These are phyloP conservation scores for Combretum micranthum DNA, from an alignment of 345 rosid genomes.

Conservation along the genomic window DNA sequence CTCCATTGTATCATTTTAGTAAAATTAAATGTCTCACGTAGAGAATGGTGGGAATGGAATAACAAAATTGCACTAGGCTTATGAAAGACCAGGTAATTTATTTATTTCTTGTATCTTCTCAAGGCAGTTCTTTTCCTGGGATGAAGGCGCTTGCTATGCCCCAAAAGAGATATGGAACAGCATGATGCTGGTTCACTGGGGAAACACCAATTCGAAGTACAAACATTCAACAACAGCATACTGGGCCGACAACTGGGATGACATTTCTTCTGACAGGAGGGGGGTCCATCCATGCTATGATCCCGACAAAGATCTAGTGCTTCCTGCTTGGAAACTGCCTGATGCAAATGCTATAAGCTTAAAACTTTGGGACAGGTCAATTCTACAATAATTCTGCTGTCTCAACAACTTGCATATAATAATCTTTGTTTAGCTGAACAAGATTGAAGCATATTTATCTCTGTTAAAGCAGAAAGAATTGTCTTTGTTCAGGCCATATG, in stretches of 20 bases:
- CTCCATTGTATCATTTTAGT: too few relatives aligned
- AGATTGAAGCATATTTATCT: not conserved
- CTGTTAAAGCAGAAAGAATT: conserved; percentile 2
- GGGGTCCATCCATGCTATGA: conserved; percentile 96
- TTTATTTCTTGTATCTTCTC: conserved; percentile 23
- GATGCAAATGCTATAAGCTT: conserved; percentile 45
- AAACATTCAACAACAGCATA: conserved; percentile 93
- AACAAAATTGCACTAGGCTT: not conserved
- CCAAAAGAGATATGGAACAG: conserved; percentile 99
- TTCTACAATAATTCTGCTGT: conserved; percentile 6
- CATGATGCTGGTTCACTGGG: conserved; percentile 99
- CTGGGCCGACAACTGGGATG: conserved; percentile 82
- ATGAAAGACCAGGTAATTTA: not conserved
- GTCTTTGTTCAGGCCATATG: conserved; percentile 51
- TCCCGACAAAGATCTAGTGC: conserved; percentile 87
- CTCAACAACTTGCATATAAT: not conserved
- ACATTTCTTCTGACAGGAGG: conserved; percentile 57
- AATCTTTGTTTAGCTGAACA: not conserved
- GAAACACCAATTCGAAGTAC: conserved; percentile 92
- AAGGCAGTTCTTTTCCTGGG: conserved; percentile 97
- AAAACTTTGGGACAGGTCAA: conserved; percentile 67
- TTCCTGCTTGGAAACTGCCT: conserved; percentile 97
- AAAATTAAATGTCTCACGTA: not conserved
- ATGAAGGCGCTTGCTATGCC: conserved; percentile 99
- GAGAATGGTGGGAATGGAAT: conserved; percentile 1